These are phyloP conservation scores for Akanthomyces muscarius DNA, from an alignment of 2,329 filamentous ascomycete species.

Conservation along the genomic window DNA sequence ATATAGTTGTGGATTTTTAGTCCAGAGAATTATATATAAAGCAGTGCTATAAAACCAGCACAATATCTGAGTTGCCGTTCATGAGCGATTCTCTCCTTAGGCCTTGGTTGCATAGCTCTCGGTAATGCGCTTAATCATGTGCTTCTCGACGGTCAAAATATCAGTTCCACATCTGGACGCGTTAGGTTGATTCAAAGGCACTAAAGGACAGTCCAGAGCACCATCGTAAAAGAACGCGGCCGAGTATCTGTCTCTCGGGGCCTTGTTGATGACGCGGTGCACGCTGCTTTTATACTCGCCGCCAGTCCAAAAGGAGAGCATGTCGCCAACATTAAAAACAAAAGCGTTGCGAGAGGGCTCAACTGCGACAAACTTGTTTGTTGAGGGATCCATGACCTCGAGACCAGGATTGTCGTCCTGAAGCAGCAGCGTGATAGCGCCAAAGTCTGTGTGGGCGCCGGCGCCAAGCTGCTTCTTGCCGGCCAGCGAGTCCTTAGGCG, in stretches of 20 bases:
- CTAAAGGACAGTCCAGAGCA: no score
- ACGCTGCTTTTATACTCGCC: conserved; percentile 45
- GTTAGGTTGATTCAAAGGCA: no score
- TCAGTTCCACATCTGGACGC: no score
- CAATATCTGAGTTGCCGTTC: no score
- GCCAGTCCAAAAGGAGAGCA: conserved; percentile 44
- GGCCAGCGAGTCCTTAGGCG: neutral
- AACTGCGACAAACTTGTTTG: conserved; percentile 22
- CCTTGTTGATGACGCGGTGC: conserved; percentile 49
- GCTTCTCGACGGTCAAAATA: no score
- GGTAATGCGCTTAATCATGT: no score
- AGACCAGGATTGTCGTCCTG: conserved; percentile 45
- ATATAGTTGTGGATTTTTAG: no score
- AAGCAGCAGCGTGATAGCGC: conserved; percentile 47
- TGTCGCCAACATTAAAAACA: conserved; percentile 45
- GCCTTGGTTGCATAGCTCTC: no score
- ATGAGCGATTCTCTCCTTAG: no score
- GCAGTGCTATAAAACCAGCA: no score
- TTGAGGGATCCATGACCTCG: conserved; percentile 39
- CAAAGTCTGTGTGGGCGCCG: conserved; percentile 50
- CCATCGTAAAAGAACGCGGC: conserved; percentile 43
- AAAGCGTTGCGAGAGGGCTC: conserved; percentile 39
- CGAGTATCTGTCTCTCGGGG: conserved; percentile 43
- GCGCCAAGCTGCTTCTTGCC: neutral
- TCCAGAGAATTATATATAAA: no score